Percentiles rank a stretch among this genome's conserved stretches.
Conservation (phyloP, 176 grass and related monocot species). For the Bothriochloa decipiens region DNA sequence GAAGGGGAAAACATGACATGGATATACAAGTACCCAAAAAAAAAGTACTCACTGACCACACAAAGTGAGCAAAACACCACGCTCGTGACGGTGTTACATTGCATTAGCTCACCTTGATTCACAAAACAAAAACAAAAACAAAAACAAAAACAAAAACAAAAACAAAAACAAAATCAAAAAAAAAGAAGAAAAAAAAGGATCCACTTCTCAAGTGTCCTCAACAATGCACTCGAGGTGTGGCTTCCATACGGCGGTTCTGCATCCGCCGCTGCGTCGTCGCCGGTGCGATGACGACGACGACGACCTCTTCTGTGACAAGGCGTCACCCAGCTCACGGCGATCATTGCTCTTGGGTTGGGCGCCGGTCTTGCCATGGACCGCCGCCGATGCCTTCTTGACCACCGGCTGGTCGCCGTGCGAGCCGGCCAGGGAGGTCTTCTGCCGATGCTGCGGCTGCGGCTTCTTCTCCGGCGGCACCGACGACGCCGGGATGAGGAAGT, state of each 20-base stretch:
- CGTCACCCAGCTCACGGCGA: slow-evolving; percentile 22
- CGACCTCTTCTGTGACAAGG: slow-evolving; percentile 35
- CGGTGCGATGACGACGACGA: slow-evolving; percentile 43
- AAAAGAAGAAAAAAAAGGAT: neutral
- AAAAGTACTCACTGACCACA: slow-evolving; percentile 30
- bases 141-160: too few species aligned
- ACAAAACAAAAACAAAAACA: neutral
- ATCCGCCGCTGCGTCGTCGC: slow-evolving; percentile 38
- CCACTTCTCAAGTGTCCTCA: slow-evolving; percentile 58
- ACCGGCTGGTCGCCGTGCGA: neutral
- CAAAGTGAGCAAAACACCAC: slow-evolving; percentile 49
- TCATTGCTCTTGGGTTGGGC: slow-evolving; percentile 9
- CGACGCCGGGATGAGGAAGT: slow-evolving; percentile 80
- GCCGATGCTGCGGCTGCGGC: slow-evolving; percentile 39
- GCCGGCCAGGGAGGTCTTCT: neutral
- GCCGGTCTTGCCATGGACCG: slow-evolving; percentile 30
- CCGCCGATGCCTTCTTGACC: neutral
- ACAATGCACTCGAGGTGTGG: slow-evolving; percentile 85
- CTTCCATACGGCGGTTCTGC: slow-evolving; percentile 54
- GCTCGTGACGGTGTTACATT: neutral
- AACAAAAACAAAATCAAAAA: neutral
- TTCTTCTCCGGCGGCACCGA: slow-evolving; percentile 57
- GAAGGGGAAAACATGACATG: slow-evolving; percentile 56
- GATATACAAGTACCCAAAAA: slow-evolving; percentile 44
- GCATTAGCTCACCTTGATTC: slow-evolving; percentile 33